Percentiles rank a stretch among this genome's conserved stretches.
phyloP scores from a whole-genome alignment of 2,329 filamentous ascomycete genomes.

The Monosporascus sp. region DNA sequence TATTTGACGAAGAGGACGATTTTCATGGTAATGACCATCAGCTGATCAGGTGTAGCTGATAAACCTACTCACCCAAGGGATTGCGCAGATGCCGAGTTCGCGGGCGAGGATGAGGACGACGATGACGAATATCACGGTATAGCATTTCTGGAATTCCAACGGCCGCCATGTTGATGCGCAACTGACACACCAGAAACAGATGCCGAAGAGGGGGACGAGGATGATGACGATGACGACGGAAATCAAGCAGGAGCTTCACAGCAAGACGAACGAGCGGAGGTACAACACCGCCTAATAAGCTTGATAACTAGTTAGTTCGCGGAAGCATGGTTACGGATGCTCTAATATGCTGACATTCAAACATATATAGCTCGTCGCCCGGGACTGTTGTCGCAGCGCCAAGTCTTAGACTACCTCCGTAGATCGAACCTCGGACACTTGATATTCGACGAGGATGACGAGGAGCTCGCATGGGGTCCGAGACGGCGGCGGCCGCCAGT shows the following conservation, averaged over 20 bases:
- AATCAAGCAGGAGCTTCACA: conserved; percentile 10
- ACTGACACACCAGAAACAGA: conserved; percentile 16
- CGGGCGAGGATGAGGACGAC: conserved; percentile 18
- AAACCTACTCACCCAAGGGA: neutral
- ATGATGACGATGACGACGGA: conserved; percentile 23
- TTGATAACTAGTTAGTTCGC: conserved; percentile 26
- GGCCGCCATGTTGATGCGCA: neutral
- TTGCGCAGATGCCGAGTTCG: conserved; percentile 18
- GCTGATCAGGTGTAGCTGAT: neutral
- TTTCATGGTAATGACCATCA: conserved; percentile 21
- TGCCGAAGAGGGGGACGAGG: conserved; percentile 25
- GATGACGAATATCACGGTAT: conserved; percentile 12
- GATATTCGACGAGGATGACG: conserved; percentile 30
- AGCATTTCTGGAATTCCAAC: neutral
- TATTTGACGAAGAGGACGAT: conserved; percentile 23
- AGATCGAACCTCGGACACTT: conserved; percentile 32
- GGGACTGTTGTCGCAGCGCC: conserved; percentile 26
- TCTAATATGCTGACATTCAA: conserved; percentile 24
- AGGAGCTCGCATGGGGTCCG: conserved; percentile 36
- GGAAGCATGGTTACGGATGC: conserved; percentile 19
- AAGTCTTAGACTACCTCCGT: conserved; percentile 36
- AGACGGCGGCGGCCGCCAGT: conserved; percentile 36
- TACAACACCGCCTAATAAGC: conserved; percentile 17
- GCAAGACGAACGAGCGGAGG: conserved; percentile 10
- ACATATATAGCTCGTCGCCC: conserved; percentile 16